These are phyloP conservation scores for Syzygium syzygioides DNA, from an alignment of 441 rosid species.

Conservation along the genomic window DNA sequence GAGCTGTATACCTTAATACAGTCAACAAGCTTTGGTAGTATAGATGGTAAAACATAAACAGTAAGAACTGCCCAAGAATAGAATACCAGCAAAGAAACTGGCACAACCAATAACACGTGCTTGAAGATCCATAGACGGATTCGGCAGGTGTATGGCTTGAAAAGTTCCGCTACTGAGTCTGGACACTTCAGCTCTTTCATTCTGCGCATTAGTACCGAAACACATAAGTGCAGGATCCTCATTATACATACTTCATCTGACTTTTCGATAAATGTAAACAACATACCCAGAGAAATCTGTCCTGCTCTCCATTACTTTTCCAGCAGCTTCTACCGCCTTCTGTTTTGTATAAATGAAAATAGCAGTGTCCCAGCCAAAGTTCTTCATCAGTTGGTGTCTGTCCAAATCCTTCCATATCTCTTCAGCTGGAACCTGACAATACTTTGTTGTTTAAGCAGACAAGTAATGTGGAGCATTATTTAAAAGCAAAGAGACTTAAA, in stretches of 20 bases:
- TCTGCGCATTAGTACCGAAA: constrained; percentile 26
- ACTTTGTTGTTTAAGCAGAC: not conserved
- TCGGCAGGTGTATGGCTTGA: constrained; percentile 60
- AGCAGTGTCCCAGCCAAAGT: constrained; percentile 26
- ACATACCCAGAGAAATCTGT: constrained; percentile 50
- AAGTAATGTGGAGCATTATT: not conserved
- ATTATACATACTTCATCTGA: not conserved
- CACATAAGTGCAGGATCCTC: not conserved
- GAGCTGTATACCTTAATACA: constrained; percentile 60
- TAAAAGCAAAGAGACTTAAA: not conserved
- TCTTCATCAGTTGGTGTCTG: constrained; percentile 26
- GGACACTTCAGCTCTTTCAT: constrained; percentile 75
- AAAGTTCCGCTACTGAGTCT: constrained; percentile 41
- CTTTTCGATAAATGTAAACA: not conserved
- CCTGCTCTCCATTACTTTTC: constrained; percentile 41
- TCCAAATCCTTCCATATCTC: constrained; percentile 55
- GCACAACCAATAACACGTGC: constrained; percentile 31
- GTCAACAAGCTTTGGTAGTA: constrained; percentile 47
- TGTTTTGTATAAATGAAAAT: constrained; percentile 34
- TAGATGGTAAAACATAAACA: constrained; percentile 31
- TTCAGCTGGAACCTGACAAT: constrained; percentile 51
- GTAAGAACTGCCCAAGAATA: constrained; percentile 19
- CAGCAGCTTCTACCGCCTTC: constrained; percentile 41
- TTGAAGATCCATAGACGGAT: constrained; percentile 49
- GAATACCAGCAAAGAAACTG: constrained; percentile 52